Evolutionary conservation across 257 asterid species (phyloP), one percentile per base, ranked within the genome.

Genomic region (Linderniella brevidens): DNA sequence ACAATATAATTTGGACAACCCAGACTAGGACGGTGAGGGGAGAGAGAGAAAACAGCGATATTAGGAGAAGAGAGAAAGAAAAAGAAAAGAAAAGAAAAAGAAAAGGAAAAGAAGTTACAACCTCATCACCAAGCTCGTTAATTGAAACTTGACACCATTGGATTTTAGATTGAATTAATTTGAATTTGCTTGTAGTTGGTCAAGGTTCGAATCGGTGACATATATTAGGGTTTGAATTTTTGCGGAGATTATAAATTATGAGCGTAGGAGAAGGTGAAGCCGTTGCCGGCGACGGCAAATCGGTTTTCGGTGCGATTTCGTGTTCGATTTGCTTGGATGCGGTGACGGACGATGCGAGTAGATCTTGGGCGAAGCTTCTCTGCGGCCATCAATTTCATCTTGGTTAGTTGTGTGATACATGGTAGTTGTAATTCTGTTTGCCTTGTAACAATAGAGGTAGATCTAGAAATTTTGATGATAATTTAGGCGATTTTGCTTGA

Each of bases 341-440:
- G 13, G 51, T 46, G 51, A 19, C 25, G 29, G 51, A 46, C 51
- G 35, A 9, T 11, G 51, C 32, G n/a, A 35, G 25, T 12, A 46
- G 51, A 46, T 46, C 51, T 46, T 46, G 51, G 51, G 51, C 51
- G 15, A 46, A 46, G 36, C 51, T 46, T 46, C 51, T 11, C n/a
- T 46, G 51, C 11, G 51, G 51, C 12, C 51, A 46, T 18, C 51
- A 17, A 46, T 46, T 46, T 17, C 51, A 46, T 18, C 35, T 46
- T 11, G 51, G 51, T 46, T 29, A 46, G 51, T 16, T 11, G 11
- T 7, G 25, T 46, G n/a, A n/a, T n/a, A n/a, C n/a, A n/a, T n/a
- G n/a, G n/a, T n/a, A n/a, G n/a, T n/a, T n/a, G n/a, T 46, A 17
- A 35, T 18, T 44, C 11, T 15, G 15, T 46, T 19, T 11, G 10